A percentile compares a stretch with the other conserved stretches of the same genome.
These are phyloP conservation scores for Tulasnella sp. DNA, from an alignment of 768 basidiomycete species.

Conservation along the genomic window DNA sequence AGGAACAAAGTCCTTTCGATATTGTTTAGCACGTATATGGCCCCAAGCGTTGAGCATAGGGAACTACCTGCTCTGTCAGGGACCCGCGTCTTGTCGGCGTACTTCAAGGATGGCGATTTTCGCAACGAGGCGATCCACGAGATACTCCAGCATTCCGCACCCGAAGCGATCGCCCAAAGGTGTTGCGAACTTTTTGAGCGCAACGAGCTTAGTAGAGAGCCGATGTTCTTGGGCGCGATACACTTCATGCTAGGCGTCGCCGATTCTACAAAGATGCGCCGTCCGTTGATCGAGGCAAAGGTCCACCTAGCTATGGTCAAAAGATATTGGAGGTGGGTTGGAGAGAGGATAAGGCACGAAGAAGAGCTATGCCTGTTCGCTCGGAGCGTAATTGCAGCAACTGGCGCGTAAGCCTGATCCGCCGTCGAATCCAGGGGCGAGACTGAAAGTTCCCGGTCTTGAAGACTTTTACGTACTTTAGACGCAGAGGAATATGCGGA, in stretches of 20 bases:
- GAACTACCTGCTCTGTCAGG: background rate
- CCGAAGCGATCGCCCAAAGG: background rate
- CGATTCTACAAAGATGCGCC: background rate
- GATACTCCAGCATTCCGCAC: background rate
- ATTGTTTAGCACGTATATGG: background rate
- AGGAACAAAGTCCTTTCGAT: background rate
- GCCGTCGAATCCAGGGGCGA: too few species aligned
- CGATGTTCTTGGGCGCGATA: background rate
- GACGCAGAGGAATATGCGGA: background rate
- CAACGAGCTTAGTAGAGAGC: background rate
- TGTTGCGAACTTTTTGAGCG: background rate
- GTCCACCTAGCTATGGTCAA: background rate
- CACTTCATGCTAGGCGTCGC: background rate
- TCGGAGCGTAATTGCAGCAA: background rate
- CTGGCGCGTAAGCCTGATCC: background rate
- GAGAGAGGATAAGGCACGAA: background rate
- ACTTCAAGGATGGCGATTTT: background rate
- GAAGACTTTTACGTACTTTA: background rate
- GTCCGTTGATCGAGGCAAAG: background rate
- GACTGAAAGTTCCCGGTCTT: too few species aligned
- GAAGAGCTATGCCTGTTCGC: background rate
- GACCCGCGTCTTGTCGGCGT: background rate
- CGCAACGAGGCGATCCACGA: background rate
- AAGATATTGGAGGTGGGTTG: background rate
- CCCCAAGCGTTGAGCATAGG: background rate